A percentile compares a stretch with the other conserved stretches of the same genome.
phyloP scores from a whole-genome alignment of 495 filamentous ascomycete genomes.

The Tirmania nivea region DNA sequence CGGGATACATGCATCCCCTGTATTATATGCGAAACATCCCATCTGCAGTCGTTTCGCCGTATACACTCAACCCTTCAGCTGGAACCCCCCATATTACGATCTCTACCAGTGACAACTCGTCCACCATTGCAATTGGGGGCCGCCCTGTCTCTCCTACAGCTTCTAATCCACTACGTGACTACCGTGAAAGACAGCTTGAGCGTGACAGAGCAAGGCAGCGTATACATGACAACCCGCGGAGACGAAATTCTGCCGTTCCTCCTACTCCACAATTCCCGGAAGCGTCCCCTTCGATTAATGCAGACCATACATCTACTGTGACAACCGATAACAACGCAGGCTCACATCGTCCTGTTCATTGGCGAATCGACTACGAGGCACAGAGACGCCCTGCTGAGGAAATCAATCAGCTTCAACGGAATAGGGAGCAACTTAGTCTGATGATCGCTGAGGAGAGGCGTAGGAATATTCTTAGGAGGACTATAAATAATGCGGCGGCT shows the following conservation, averaged over 20 bases:
- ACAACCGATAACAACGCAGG: no score
- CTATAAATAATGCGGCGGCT: neutral
- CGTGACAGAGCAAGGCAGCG: conserved; percentile 13
- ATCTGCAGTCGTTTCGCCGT: neutral
- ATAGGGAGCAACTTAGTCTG: conserved; percentile 10
- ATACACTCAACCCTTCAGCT: no score
- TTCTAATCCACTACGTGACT: conserved; percentile 10
- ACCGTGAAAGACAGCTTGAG: conserved; percentile 11
- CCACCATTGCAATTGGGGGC: no score
- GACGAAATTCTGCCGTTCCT: conserved; percentile 12
- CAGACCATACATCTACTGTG: no score
- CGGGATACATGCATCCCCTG: neutral
- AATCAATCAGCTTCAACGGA: conserved; percentile 12
- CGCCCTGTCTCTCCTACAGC: no score
- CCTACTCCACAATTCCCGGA: no score
- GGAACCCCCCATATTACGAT: no score
- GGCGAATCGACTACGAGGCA: conserved; percentile 30
- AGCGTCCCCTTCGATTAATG: no score
- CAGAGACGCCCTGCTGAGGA: conserved; percentile 18
- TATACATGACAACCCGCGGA: conserved; percentile 14
- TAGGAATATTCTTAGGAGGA: conserved; percentile 9
- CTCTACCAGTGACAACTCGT: no score
- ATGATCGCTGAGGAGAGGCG: conserved; percentile 13
- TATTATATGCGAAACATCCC: neutral
- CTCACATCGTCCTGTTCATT: conserved; percentile 8